These are phyloP conservation scores for Suhomyces pyralidae DNA, from an alignment of 805 yeast species.

Conservation along the genomic window DNA sequence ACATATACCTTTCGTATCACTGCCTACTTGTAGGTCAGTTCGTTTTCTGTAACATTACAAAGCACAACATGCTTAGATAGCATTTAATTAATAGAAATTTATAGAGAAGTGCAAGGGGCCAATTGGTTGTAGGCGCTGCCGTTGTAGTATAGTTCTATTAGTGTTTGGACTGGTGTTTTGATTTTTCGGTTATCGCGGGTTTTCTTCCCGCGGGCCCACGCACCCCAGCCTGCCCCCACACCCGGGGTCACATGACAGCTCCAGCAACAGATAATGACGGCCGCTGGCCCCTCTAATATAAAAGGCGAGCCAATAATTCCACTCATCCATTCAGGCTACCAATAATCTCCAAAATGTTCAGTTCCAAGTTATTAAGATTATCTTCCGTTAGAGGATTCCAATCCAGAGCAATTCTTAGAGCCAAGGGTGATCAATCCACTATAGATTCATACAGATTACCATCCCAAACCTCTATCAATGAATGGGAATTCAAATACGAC, in stretches of 20 bases:
- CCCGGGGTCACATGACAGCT: conserved; percentile 4
- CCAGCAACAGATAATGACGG: not conserved
- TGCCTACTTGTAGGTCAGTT: not conserved
- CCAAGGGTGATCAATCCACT: conserved; percentile 57
- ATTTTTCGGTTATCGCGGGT: not conserved
- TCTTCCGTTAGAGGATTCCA: conserved; percentile 5
- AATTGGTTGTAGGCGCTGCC: not conserved
- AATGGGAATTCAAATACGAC: conserved; percentile 51
- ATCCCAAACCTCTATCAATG: conserved; percentile 41
- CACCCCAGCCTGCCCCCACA: not conserved
- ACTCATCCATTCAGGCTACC: conserved; percentile 7
- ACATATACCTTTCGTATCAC: not conserved
- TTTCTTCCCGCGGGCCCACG: not conserved
- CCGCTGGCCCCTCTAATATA: not conserved
- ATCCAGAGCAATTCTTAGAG: conserved; percentile 12
- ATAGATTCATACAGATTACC: conserved; percentile 58
- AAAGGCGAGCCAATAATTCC: conserved; percentile 4
- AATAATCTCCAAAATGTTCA: not conserved
- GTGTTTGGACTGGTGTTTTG: not conserved
- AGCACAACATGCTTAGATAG: not conserved
- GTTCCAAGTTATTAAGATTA: not conserved
- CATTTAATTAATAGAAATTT: not conserved
- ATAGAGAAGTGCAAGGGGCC: not conserved
- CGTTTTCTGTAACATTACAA: not conserved
- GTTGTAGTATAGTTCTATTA: not conserved